Evolutionary conservation across 805 yeast genomes (phyloP), one percentile per base, ranked within the genome.

Genomic region (Candida ortonii): DNA sequence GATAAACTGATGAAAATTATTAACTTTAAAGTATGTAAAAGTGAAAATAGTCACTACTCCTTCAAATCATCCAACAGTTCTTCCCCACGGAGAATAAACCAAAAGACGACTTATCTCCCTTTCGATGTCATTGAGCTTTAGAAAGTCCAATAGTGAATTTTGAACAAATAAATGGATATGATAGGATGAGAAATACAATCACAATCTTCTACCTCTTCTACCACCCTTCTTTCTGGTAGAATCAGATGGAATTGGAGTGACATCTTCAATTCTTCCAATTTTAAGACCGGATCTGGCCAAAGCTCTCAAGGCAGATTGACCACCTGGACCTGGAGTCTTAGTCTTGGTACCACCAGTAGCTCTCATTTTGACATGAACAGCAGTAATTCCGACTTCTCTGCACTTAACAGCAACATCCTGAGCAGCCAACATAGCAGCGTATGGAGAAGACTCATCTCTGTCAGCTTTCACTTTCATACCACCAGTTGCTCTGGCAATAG

Each of bases 171-270:
- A 30, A 32, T 17, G 29, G 28, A 27, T 24, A 36, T 31, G 40
- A 36, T 22, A 24, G 30, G 28, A 22, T 22, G 20, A 23, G 22
- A 19, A 38, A 35, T 29, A 41, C 24, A 48, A 45, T 59, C 54
- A 61, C 47, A 89, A 84, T 85, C 99, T 88, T 84, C 98, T 90
- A 90, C 99, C 99, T 83, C 99, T 89, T 81, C 98, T 93, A 86
- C 99, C 99, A 87, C 98, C 98, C 95, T 93, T 94, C 87, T 90
- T 86, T 84, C 99, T 93, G 73, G 98, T 94, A 64, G 97, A 89
- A 76, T 93, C 99, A 59, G 98, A 93, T 73, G 99, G 99, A 64
- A 93, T 89, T 73, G 98, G 98, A 60, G 99, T 93, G 59, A 93
- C 98, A 73, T 93, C 99, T 80, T 94, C 99, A 62, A 93, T 93